Base-by-base conservation (phyloP, 2,329 filamentous ascomycete genomes). In the Ophiosphaerella korrae region DNA sequence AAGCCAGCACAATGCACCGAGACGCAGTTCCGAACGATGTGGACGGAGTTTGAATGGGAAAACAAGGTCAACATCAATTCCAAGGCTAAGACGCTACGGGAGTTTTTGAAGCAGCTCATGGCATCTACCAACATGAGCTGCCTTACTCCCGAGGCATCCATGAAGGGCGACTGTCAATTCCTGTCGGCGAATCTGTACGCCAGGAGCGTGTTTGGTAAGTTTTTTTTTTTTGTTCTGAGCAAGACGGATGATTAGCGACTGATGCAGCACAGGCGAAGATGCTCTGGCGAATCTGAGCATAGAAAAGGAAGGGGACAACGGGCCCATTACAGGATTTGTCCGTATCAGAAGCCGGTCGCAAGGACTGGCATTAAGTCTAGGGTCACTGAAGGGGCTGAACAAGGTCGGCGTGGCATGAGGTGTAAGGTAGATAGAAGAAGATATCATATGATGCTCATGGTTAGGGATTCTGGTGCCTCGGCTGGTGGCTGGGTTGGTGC, bases 61-160 rank as follows among this genome's bases (percentile, higher is more conserved):
- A 99, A 99, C 80, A 99, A 99, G 84, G 93, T 99, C 75, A 99
- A 99, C 79, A 97, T 99, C 79, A 97, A 97, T 78, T 95, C 90
- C 58, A 97, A 97, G 82, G 91, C 90, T 62, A 96, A 93, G 80
- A 88, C 85, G 24, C 81, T 99, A 54, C 86, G 93, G 42, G 91
- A 95, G 16, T 99, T 99, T 84, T 79, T 99, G 58, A 88, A 90
- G 63, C 88, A 96, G 73, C 80, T 99, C 53, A 97, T 97, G 94
- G 91, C 92, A 55, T 93, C 89, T 74, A 99, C 94, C 46, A 97
- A 99, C 77, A 99, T 99, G 94, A 94, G 88, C 74, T 99, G 94
- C 75, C 78, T 99, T 67, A 99, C 94, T 6, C 94, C 94, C 3
- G 94, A 97, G 71, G 94, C 93, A 21, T 96, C 92, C 53, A 84